Percentiles rank a stretch among this genome's conserved stretches.
Conservation (phyloP, 176 grass and related monocot species). For the Triticum urartu region DNA sequence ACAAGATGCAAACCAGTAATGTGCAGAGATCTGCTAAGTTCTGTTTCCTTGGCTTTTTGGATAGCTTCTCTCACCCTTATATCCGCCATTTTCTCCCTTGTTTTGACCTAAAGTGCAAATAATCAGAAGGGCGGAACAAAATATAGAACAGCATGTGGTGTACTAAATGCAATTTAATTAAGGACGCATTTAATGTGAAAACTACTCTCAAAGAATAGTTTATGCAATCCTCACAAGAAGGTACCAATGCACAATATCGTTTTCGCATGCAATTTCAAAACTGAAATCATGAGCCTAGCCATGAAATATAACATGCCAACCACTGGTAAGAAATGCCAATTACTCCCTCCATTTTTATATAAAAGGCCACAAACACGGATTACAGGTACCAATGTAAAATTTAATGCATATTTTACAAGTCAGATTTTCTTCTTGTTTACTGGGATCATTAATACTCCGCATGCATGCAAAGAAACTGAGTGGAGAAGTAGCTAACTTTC, state of each 20-base stretch:
- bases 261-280: conserved; percentile 15
- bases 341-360: no score
- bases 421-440: no score
- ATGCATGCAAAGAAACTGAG: no score
- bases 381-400: no score
- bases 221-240: conserved; percentile 3
- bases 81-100: conserved; percentile 82
- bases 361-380: no score
- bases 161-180: background rate
- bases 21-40: conserved; percentile 83
- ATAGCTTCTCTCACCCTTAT: conserved; percentile 80
- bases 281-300: conserved; percentile 5
- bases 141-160: background rate
- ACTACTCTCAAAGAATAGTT: background rate
- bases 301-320: background rate
- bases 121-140: conserved; percentile 27
- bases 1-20: conserved; percentile 69
- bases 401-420: no score
- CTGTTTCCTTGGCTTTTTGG: conserved; percentile 92
- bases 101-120: conserved; percentile 48
- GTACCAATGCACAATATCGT: background rate
- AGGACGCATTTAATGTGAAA: background rate
- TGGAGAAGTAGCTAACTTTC: no score
- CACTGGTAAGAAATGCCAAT: background rate
- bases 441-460: no score